phyloP scores from a whole-genome alignment of 2,329 filamentous ascomycete species.

The Aspergillus carbonarius region DNA sequence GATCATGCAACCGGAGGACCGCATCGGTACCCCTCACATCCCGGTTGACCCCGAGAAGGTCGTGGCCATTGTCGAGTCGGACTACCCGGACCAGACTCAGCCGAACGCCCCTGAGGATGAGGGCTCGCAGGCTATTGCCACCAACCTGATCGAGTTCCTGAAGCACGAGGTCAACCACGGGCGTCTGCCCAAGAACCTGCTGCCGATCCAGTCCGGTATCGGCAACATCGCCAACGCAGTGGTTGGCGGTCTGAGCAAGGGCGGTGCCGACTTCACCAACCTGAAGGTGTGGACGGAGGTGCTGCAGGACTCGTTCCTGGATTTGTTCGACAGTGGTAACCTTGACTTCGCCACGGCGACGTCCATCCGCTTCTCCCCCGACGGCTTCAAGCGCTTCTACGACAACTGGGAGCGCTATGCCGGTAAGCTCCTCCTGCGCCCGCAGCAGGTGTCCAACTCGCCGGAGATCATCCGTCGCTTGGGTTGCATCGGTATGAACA shows the following conservation, averaged over 20 bases:
- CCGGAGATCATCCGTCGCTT: constrained; percentile 87
- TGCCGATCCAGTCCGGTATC: constrained; percentile 83
- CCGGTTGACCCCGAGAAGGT: constrained; percentile 83
- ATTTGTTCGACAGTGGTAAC: constrained; percentile 84
- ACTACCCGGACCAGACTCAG: constrained; percentile 74
- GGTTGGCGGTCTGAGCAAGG: constrained; percentile 74
- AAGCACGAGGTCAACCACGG: constrained; percentile 80
- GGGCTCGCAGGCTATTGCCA: constrained; percentile 68
- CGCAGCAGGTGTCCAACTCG: constrained; percentile 85
- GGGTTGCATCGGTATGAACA: constrained; percentile 93
- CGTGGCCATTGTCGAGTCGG: constrained; percentile 78
- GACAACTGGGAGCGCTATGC: constrained; percentile 77
- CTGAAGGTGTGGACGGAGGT: constrained; percentile 93
- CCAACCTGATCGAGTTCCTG: constrained; percentile 78
- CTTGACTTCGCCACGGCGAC: constrained; percentile 89
- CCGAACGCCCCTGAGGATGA: constrained; percentile 77
- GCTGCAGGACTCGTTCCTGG: constrained; percentile 87
- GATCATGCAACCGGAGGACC: constrained; percentile 80
- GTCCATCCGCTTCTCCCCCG: constrained; percentile 85
- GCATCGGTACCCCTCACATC: constrained; percentile 79
- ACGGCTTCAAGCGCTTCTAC: constrained; percentile 90
- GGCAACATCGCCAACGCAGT: constrained; percentile 94
- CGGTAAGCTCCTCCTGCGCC: constrained; percentile 78
- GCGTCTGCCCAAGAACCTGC: constrained; percentile 71
- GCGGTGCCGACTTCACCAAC: constrained; percentile 75